Percentiles rank a stretch among this genome's conserved stretches.
Conservation (phyloP, 2,329 filamentous ascomycete genomes). For the Tolypocladium amazonense region DNA sequence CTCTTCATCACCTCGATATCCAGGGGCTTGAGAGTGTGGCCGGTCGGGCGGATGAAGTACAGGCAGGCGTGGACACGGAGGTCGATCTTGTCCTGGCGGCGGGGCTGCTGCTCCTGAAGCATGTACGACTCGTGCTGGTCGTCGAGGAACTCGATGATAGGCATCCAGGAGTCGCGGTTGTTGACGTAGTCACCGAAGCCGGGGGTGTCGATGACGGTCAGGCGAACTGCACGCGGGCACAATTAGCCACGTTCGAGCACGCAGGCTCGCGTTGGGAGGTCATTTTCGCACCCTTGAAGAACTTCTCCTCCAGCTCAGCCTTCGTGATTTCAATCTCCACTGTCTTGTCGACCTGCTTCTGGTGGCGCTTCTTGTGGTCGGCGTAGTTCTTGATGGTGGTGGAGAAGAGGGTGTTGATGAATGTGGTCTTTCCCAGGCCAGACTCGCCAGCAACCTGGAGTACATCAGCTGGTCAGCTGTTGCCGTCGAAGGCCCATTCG, state of each 20-base stretch:
- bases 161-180: conserved; percentile 99
- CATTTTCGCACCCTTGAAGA: conserved; percentile 80
- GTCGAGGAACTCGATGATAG: conserved; percentile 99
- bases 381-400: conserved; percentile 99
- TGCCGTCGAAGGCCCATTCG: background rate
- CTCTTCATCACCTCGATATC: conserved; percentile 99
- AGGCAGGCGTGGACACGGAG: conserved; percentile 96
- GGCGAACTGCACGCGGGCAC: conserved; percentile 55
- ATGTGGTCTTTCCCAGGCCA: conserved; percentile 96
- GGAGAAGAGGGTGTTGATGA: conserved; percentile 99
- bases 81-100: conserved; percentile 97
- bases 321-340: conserved; percentile 99
- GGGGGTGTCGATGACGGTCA: conserved; percentile 98
- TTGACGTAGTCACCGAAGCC: conserved; percentile 99
- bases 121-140: conserved; percentile 99
- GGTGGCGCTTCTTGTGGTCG: conserved; percentile 97
- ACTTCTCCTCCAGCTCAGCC: conserved; percentile 99
- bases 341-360: conserved; percentile 99
- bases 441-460: conserved; percentile 91
- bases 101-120: conserved; percentile 99
- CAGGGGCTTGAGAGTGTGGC: conserved; percentile 95
- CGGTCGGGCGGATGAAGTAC: conserved; percentile 98
- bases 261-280: background rate
- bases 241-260: conserved; percentile 8
- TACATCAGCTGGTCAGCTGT: conserved; percentile 5